Base-by-base conservation (phyloP, 768 basidiomycete species). In the Pleurotus citrinopileatus region DNA sequence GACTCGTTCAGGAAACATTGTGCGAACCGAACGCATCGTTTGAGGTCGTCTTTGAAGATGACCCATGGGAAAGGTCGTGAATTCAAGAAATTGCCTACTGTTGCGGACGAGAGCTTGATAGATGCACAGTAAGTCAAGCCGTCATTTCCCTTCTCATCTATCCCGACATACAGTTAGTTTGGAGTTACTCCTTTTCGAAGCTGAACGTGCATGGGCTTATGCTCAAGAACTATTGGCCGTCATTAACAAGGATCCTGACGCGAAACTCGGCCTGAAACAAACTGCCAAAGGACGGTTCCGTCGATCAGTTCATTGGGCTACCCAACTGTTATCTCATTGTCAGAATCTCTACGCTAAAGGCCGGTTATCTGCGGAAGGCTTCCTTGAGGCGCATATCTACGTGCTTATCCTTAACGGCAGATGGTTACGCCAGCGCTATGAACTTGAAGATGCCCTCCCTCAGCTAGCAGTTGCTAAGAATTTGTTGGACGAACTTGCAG, bases 181-280 rank as follows among this genome's bases (percentile, higher is more conserved):
- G 4, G 87, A 95, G 61, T 78, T 97, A 9, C 72, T 94, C 42
- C 77, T 98, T 7, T 86, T 94, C 62, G 93, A 97, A 66, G 83
- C 93, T 7, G 96, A 98, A 67, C 84, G 96, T 40, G 91, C 93
- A 26, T 94, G 94, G 86, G 85, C 91, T 1, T 84, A 94, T 68
- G 86, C 94, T 3, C 91, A 95, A 67, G 90, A 91, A 51, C 82
- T 95, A 40, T 67, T 74, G 19, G 65, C 76, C 2, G 71, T 78
- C 43, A 72, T 74, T 17, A 82, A 82, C 62, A 67, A 77, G 42
- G 72, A 73, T 19, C 75, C 76, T 12, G 75, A 84, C 13, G 73
- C 78, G 25, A 70, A 84, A 13, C n/a, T n/a, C 20, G 48, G 32
- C 17, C 74, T 89, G 55, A 81, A 88, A 40, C 86, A 88, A 61